phyloP scores from a whole-genome alignment of 2,329 filamentous ascomycete species.

The Fusarium ambrosium region DNA sequence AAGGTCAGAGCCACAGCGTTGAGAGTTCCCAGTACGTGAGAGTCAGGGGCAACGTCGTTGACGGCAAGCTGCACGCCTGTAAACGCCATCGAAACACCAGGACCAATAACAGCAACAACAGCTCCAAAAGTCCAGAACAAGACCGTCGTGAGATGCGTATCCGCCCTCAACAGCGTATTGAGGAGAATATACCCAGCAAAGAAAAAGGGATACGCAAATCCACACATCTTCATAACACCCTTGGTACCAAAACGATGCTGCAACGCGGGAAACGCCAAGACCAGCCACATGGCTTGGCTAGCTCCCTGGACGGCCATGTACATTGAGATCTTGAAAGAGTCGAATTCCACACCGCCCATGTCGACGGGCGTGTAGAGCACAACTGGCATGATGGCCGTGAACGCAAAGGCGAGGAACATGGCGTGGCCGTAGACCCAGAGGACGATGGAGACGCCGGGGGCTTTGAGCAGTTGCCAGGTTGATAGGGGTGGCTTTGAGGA shows the following conservation, averaged over 20 bases:
- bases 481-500: constrained; percentile 28
- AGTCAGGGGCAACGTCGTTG: constrained; percentile 79
- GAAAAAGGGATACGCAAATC: constrained; percentile 71
- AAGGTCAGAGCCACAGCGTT: constrained; percentile 74
- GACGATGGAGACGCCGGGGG: constrained; percentile 75
- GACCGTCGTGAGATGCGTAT: constrained; percentile 51
- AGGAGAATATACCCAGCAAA: constrained; percentile 71
- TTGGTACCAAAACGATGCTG: constrained; percentile 77
- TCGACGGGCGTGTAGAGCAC: constrained; percentile 74
- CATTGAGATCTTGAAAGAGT: constrained; percentile 72
- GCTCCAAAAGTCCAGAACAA: constrained; percentile 69
- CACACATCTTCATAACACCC: constrained; percentile 71
- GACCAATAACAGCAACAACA: constrained; percentile 65
- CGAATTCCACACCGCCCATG: constrained; percentile 76
- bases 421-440: constrained; percentile 75
- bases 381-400: constrained; percentile 78
- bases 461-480: constrained; percentile 63
- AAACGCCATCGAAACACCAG: constrained; percentile 76
- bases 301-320: constrained; percentile 75
- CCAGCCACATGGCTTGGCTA: constrained; percentile 78
- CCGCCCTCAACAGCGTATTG: constrained; percentile 59
- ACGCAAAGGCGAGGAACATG: constrained; percentile 78
- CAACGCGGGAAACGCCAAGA: constrained; percentile 76
- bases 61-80: constrained; percentile 79
- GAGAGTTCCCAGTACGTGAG: constrained; percentile 75